Base-by-base conservation (phyloP, 805 yeast genomes). In the Starmerella bombi region DNA sequence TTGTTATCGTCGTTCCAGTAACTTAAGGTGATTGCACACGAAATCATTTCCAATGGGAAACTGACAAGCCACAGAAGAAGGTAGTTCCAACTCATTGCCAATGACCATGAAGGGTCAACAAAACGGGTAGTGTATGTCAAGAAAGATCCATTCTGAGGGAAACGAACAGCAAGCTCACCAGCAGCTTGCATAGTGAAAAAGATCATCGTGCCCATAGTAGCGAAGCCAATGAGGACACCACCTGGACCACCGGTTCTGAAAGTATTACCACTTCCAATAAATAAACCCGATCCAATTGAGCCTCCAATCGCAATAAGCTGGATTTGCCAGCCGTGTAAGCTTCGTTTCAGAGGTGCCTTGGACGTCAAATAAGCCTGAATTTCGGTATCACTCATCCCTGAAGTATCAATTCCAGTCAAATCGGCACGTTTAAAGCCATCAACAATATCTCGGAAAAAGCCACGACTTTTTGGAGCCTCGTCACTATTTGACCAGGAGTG, bases 301-400 rank as follows among this genome's bases (percentile, higher is more conserved):
- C 91, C 85, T 43, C 91, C 91, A 41, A 83, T 66, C 30, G 93
- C 84, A 53, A 82, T 78, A 74, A 80, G 74, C 41, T 55, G 58
- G 32, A 61, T 37, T 40, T 61, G 65, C 9, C 62, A 49, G n/a
- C 50, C 40, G 43, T 57, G 58, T 40, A 61, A 54, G 15, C 40
- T 41, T 35, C 74, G 58, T 34, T 71, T 64, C 12, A 50, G 41
- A 1, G 54, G 53, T 3, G 51, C 49, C 15, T 41, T 41, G n/a
- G 48, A 38, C 14, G 43, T 47, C 20, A 49, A 41, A 15, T 44
- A 37, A 10, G 38, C 44, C 31, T 38, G 45, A 30, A 50, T 43
- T 40, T 50, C 52, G 15, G 36, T 62, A 45, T 65, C 69, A 32
- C 63, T 36, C 50, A 54, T 40, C 20, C 38, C 37, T 3, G 25